Conservation (phyloP, 2,329 filamentous ascomycete genomes). For the Clonostachys sp. region DNA sequence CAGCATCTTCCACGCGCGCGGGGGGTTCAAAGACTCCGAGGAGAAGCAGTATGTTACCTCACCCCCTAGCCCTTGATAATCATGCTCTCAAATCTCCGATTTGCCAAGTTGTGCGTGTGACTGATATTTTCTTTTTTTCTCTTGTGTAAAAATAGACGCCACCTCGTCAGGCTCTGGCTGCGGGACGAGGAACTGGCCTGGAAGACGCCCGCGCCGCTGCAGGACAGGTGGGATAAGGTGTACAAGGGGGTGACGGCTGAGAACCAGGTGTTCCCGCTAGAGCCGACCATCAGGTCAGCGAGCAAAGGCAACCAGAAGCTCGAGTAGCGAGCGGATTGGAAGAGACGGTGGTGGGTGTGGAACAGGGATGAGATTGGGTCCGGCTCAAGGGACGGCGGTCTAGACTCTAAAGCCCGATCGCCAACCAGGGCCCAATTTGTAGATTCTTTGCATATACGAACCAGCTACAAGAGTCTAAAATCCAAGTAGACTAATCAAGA, state of each 20-base stretch:
- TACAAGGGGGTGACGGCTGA: constrained; percentile 47
- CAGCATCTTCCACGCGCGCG: constrained; percentile 46
- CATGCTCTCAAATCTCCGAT: background rate
- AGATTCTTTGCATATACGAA: too few species aligned
- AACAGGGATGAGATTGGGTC: too few species aligned
- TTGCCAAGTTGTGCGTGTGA: too few species aligned
- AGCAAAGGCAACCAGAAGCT: constrained; percentile 6
- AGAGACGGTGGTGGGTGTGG: too few species aligned
- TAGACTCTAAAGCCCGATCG: too few species aligned
- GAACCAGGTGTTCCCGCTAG: constrained; percentile 49
- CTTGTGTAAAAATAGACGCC: constrained; percentile 24
- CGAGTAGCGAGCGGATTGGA: too few species aligned
- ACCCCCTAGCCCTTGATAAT: background rate
- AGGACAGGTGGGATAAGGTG: constrained; percentile 43
- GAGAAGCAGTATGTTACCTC: constrained; percentile 33
- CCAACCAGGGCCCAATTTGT: too few species aligned
- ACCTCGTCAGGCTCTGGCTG: constrained; percentile 45
- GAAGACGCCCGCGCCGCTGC: constrained; percentile 37
- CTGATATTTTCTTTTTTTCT: too few species aligned
- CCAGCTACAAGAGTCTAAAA: too few species aligned
- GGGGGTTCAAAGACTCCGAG: constrained; percentile 37
- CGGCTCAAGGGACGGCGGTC: too few species aligned
- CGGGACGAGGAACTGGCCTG: constrained; percentile 43
- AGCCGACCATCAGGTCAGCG: constrained; percentile 30
- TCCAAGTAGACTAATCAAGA: too few species aligned